These are phyloP conservation scores for Hypoxylon fuscum DNA, from an alignment of 495 filamentous ascomycete species.

Conservation along the genomic window DNA sequence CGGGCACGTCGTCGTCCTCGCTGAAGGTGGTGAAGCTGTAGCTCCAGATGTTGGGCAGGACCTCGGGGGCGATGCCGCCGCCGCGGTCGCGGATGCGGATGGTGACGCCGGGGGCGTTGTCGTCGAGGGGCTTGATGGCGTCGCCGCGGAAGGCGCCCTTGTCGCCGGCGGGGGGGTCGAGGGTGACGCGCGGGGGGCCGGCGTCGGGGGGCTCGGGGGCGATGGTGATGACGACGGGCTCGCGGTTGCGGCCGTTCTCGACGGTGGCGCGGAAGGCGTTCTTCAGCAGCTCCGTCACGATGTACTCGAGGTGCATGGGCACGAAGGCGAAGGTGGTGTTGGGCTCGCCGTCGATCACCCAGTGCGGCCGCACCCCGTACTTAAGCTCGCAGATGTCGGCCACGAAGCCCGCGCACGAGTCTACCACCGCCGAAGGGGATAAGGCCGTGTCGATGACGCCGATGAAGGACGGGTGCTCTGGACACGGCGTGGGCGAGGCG, in stretches of 20 bases:
- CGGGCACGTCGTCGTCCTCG: constrained; percentile 58
- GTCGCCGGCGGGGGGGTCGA: constrained; percentile 72
- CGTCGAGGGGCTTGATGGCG: constrained; percentile 64
- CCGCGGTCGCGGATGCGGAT: constrained; percentile 96
- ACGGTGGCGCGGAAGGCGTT: constrained; percentile 95
- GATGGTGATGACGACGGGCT: constrained; percentile 90
- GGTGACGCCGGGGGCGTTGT: constrained; percentile 83
- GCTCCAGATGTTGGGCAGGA: constrained; percentile 88
- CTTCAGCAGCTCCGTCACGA: constrained; percentile 93
- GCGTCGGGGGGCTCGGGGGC: constrained; percentile 76
- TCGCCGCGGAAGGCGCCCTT: constrained; percentile 56
- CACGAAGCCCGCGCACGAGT: constrained; percentile 86
- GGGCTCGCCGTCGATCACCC: constrained; percentile 83
- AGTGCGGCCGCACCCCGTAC: constrained; percentile 85
- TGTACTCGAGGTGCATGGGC: constrained; percentile 95
- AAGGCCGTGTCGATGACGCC: constrained; percentile 97
- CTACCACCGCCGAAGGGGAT: constrained; percentile 80
- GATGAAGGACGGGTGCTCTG: constrained; percentile 75
- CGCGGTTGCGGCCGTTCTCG: constrained; percentile 76
- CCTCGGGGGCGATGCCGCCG: constrained; percentile 85
- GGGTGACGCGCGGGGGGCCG: constrained; percentile 62
- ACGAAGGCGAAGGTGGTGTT: constrained; percentile 88
- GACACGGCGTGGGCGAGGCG: constrained; percentile 54
- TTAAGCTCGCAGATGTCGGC: constrained; percentile 95
- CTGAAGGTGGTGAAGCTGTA: constrained; percentile 96